Conservation (phyloP, 805 yeast genomes). For the Pichia nakasei region DNA sequence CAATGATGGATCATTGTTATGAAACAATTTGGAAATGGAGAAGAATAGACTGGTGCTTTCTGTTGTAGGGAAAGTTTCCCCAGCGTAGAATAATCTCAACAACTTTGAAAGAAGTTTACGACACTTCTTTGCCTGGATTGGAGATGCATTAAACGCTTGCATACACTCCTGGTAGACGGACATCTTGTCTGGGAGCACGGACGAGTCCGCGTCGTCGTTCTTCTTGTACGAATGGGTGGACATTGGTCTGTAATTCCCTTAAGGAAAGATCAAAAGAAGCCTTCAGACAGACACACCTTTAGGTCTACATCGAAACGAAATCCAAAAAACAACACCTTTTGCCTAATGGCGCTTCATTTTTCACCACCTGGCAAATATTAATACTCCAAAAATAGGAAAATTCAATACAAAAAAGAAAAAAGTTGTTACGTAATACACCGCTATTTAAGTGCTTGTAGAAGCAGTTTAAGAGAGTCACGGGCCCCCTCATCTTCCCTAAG, state of each 20-base stretch:
- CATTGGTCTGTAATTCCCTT: too few species aligned
- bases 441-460: conserved; percentile 42
- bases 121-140: conserved; percentile 81
- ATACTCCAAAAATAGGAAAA: too few species aligned
- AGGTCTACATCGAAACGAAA: too few species aligned
- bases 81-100: conserved; percentile 71
- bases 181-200: conserved; percentile 84
- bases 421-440: too few species aligned
- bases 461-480: conserved; percentile 76
- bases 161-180: conserved; percentile 93
- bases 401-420: too few species aligned
- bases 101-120: conserved; percentile 75
- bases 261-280: too few species aligned
- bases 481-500: conserved; percentile 84
- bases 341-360: too few species aligned
- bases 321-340: too few species aligned
- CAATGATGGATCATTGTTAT: conserved; percentile 76
- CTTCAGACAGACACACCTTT: not conserved
- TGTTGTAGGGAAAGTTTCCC: conserved; percentile 77
- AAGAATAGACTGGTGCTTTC: conserved; percentile 92
- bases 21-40: conserved; percentile 89
- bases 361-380: too few species aligned
- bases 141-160: conserved; percentile 85
- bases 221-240: conserved; percentile 79
- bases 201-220: conserved; percentile 65